Evolutionary conservation across 345 rosid genomes (phyloP).

Genomic region (Toxicodendron radicans): DNA sequence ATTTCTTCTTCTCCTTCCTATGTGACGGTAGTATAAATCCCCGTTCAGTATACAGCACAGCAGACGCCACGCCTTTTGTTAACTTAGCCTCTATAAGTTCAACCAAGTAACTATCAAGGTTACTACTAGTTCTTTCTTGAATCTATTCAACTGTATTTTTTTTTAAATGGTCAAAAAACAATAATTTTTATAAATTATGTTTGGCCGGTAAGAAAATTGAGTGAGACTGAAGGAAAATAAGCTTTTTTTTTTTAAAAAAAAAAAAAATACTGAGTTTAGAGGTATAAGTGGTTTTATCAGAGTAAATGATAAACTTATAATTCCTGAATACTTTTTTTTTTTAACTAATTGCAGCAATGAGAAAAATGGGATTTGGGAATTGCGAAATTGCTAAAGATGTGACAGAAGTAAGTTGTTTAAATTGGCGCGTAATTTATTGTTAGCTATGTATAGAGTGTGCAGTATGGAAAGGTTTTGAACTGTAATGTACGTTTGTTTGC

Average conservation of each 20-base stretch:
- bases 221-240: neutral
- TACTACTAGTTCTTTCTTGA: neutral
- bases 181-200: neutral
- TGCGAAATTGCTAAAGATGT: constrained; percentile 73
- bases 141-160: too few relatives aligned
- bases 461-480: neutral
- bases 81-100: too few relatives aligned
- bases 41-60: neutral
- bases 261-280: neutral
- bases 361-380: constrained; percentile 48
- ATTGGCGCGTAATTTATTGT: neutral
- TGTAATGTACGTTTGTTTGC: neutral
- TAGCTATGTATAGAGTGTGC: neutral
- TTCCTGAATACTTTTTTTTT: neutral
- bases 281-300: neutral
- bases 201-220: neutral
- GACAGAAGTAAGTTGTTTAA: constrained; percentile 55
- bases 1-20: neutral
- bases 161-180: too few relatives aligned
- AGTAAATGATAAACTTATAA: neutral
- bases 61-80: too few relatives aligned
- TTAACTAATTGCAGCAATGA: constrained; percentile 27
- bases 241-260: neutral
- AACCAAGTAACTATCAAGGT: neutral
- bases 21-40: neutral